These are phyloP conservation scores for Mycena citricolor DNA, from an alignment of 1,284 basidiomycete genomes.

Conservation along the genomic window DNA sequence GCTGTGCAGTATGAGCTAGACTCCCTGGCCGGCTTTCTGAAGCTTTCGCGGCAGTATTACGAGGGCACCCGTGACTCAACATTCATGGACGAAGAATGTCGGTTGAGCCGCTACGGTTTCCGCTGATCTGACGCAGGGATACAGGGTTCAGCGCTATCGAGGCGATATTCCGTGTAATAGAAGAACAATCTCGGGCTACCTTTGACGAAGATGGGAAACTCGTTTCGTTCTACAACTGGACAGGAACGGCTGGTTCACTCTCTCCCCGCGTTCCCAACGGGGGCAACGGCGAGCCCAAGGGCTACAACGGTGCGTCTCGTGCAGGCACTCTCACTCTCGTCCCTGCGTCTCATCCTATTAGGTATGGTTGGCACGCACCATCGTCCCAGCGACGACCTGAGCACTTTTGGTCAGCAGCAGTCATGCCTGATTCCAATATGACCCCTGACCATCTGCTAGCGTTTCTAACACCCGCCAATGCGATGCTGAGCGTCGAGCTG, in stretches of 20 bases:
- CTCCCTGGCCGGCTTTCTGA: constrained; percentile 73
- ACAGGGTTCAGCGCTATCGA: constrained; percentile 65
- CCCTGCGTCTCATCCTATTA: not conserved
- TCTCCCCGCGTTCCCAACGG: constrained; percentile 67
- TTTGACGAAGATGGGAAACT: constrained; percentile 71
- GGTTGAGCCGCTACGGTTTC: constrained; percentile 21
- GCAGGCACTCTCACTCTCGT: not conserved
- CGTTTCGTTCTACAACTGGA: constrained; percentile 78
- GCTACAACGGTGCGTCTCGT: constrained; percentile 44
- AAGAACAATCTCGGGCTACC: constrained; percentile 71
- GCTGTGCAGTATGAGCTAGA: constrained; percentile 67
- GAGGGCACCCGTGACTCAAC: constrained; percentile 67
- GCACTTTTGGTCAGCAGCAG: constrained; percentile 54
- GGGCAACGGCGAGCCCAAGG: too few species aligned
- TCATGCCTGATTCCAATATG: not conserved
- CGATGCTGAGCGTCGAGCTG: constrained; percentile 75
- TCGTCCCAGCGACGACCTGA: constrained; percentile 73
- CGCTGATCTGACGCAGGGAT: constrained; percentile 1
- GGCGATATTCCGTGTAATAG: constrained; percentile 72
- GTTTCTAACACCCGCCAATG: constrained; percentile 73
- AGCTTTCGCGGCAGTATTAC: constrained; percentile 71
- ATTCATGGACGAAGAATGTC: constrained; percentile 70
- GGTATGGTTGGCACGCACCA: constrained; percentile 72
- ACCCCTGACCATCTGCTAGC: constrained; percentile 38
- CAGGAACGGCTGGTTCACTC: constrained; percentile 61